Evolutionary conservation across 1,284 basidiomycete genomes (phyloP), one percentile per base, ranked within the genome.

Genomic region (Ustilago loliicola): DNA sequence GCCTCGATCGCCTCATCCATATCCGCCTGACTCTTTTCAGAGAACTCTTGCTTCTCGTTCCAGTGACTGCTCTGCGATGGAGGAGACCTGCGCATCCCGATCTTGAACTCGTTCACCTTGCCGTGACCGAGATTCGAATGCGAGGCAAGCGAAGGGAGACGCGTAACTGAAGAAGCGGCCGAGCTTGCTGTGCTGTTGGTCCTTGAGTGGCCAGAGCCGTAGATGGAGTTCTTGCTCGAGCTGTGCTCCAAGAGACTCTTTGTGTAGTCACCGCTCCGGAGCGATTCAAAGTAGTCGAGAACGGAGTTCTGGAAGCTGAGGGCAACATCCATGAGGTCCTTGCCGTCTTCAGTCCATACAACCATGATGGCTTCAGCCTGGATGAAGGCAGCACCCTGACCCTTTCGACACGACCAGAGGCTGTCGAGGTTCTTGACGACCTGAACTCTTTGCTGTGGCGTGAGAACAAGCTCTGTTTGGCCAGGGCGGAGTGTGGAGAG

Each of bases 311-410:
- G 66, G 56, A 69, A 69, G 51, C 55, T 63, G 29, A 47, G 8
- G 8, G 66, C 66, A 29, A 61, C 66, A 40, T 69, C 61, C 60
- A 69, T 58, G 36, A 70, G 65, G 38, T 65, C 57, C 47, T 77
- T 91, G 59, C 93, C 89, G 77, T 91, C 89, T 85, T 94, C 93
- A 2, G 91, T 90, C 93, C 93, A 94, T 34, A 92, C 89, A 54
- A 93, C 88, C 53, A 94, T 87, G 21, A 92, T 91, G 21, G 90
- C 90, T 80, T 94, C 92, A 82, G 92, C 91, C 45, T 93, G 90
- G 67, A 94, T 90, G 86, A 94, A 94, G n/a, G 93, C 92, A 23
- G 91, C 93, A 72, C 92, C 92, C 81, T 94, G 93, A 77, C 93
- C 92, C 86, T 93, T 93, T 81, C 93, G 91, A 2, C 92, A 93